Conservation (phyloP, 116 monocot species). For the Trichopus zeylanicus region DNA sequence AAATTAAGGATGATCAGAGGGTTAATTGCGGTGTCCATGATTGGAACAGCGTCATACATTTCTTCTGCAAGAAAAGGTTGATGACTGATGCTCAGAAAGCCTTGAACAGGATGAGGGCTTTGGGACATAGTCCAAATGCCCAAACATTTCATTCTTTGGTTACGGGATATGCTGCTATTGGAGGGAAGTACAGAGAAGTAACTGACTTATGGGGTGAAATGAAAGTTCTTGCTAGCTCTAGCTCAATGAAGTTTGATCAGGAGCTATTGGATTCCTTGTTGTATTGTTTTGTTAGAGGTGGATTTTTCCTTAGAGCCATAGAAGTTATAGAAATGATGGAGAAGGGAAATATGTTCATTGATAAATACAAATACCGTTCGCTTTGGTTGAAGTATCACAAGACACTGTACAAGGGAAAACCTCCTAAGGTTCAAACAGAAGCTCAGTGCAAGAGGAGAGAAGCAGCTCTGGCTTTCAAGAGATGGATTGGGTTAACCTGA, state of each 20-base stretch:
- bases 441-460: conserved; percentile 58
- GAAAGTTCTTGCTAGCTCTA: conserved; percentile 50
- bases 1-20: conserved; percentile 46
- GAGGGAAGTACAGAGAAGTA: conserved; percentile 81
- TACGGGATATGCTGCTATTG: conserved; percentile 77
- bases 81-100: conserved; percentile 96
- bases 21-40: conserved; percentile 67
- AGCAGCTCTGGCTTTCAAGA: conserved; percentile 68
- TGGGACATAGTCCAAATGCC: conserved; percentile 73
- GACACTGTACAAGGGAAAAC: conserved; percentile 78
- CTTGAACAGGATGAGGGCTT: conserved; percentile 75
- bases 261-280: conserved; percentile 86
- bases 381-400: conserved; percentile 88
- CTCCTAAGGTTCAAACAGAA: conserved; percentile 72
- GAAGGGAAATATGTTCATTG: conserved; percentile 65
- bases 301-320: conserved; percentile 88
- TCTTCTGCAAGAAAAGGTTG: conserved; percentile 94
- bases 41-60: conserved; percentile 92
- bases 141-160: conserved; percentile 92
- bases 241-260: conserved; percentile 68
- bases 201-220: conserved; percentile 98
- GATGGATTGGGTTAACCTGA: conserved; percentile 61
- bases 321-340: conserved; percentile 90
- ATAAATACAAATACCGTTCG: conserved; percentile 80
- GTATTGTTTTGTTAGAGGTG: conserved; percentile 94